phyloP scores from a whole-genome alignment of 148 eudicot species.

The Pouteria glomerata region DNA sequence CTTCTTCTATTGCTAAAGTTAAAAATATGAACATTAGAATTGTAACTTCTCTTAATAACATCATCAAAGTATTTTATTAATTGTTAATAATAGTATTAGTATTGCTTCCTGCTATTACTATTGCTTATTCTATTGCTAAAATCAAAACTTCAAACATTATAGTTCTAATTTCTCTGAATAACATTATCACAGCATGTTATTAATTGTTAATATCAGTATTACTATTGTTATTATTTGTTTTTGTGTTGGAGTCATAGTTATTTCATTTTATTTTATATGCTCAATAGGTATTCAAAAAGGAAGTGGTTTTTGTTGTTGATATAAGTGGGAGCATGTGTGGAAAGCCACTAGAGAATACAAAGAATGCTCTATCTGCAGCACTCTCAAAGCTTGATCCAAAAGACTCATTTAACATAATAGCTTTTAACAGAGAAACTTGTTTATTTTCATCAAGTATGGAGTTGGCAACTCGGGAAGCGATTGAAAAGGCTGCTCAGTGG shows the following conservation, averaged over 20 bases:
- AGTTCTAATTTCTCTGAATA: too few relatives aligned
- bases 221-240: too few relatives aligned
- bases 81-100: too few relatives aligned
- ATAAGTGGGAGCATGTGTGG: constrained; percentile 88
- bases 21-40: too few relatives aligned
- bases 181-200: too few relatives aligned
- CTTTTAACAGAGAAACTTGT: constrained; percentile 55
- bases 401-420: constrained; percentile 72
- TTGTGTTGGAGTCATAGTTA: neutral
- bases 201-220: too few relatives aligned
- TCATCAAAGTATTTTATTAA: too few relatives aligned
- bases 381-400: constrained; percentile 62
- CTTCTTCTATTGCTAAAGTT: too few relatives aligned
- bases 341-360: constrained; percentile 62
- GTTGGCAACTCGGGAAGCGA: constrained; percentile 46
- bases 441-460: constrained; percentile 51
- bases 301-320: constrained; percentile 78
- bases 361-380: constrained; percentile 54
- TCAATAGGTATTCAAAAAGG: constrained; percentile 68
- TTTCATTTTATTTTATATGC: neutral
- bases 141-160: too few relatives aligned
- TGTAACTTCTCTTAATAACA: too few relatives aligned
- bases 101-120: too few relatives aligned
- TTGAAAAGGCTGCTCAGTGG: constrained; percentile 74
- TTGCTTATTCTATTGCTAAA: too few relatives aligned